Base-by-base conservation (phyloP, 192 early-diverging fungal species). In the Podila minutissima region DNA sequence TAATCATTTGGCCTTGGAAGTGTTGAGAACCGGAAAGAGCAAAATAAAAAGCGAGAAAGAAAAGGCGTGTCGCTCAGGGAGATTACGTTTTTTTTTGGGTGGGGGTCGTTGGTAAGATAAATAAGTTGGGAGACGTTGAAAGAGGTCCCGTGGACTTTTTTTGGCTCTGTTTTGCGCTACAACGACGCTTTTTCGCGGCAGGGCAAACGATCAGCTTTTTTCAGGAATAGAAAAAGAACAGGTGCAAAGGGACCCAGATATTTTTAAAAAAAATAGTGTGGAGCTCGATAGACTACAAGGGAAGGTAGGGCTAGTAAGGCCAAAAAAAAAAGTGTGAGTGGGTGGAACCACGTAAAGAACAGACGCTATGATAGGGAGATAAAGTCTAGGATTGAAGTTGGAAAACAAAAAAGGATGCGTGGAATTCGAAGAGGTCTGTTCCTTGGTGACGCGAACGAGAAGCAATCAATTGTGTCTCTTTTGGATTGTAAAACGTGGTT, bases 1-100 rank as follows among this genome's bases (percentile, higher is more conserved):
- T 73, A 46, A 81, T 81, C 65, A 72, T 81, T 55, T 55, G 53
- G 53, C 53, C 53, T 55, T 15, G 1, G 59, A 31, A 20, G 17
- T 19, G 9, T 20, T 35, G 1, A 8, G 31, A 26, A 17, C 26
- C 6, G 59, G 9, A 9, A 31, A 60, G 59, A 26, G 59, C 59
- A 61, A 33, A 59, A 33, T 17, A 11, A 35, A 33, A 26, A 32
- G 26, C 15, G 9, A 61, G 59, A 5, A 61, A 33, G 15, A 28
- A 3, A 4, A 6, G 0, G 59, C 9, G 26, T 29, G 59, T 24
- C 9, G 17, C 4, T 19, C 26, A 61, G 59, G 8, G 22, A 26
- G 35, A 37, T 37, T 37, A n/a, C n/a, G 1, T 1, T 8, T 37
- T 37, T 37, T 37, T 37, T 9, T 31, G 33, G 28, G 12, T 20